phyloP scores from a whole-genome alignment of 106 monocot species.

The Dendrobium nobile region DNA sequence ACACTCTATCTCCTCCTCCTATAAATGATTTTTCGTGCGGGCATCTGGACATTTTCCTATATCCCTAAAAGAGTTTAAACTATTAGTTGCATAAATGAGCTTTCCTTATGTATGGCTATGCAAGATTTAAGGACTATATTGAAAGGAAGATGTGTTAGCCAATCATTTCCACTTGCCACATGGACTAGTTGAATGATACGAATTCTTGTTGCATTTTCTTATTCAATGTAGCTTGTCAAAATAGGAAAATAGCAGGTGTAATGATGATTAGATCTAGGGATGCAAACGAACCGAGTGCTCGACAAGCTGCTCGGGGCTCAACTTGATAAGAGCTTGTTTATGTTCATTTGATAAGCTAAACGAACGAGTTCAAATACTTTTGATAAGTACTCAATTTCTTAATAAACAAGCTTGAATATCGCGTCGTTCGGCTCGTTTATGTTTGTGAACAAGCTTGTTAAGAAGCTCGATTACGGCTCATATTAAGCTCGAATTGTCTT shows the following conservation, averaged over 20 bases:
- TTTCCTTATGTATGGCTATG: no score
- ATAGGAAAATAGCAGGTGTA: background rate
- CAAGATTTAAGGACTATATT: background rate
- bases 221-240: background rate
- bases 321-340: no score
- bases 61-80: background rate
- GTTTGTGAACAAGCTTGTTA: no score
- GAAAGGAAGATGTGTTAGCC: background rate
- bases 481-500: no score
- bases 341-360: no score
- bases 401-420: no score
- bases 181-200: background rate
- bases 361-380: no score
- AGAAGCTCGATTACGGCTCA: no score
- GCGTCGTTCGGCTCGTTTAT: no score
- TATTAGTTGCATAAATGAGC: background rate
- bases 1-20: background rate
- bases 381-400: no score
- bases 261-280: background rate
- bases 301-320: no score
- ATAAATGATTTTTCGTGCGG: background rate
- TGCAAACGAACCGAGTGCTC: no score
- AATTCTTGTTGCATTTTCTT: background rate
- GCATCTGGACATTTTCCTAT: background rate
- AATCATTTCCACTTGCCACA: background rate